phyloP scores from a whole-genome alignment of 139 green algal genomes.

The Trebouxia sp. region DNA sequence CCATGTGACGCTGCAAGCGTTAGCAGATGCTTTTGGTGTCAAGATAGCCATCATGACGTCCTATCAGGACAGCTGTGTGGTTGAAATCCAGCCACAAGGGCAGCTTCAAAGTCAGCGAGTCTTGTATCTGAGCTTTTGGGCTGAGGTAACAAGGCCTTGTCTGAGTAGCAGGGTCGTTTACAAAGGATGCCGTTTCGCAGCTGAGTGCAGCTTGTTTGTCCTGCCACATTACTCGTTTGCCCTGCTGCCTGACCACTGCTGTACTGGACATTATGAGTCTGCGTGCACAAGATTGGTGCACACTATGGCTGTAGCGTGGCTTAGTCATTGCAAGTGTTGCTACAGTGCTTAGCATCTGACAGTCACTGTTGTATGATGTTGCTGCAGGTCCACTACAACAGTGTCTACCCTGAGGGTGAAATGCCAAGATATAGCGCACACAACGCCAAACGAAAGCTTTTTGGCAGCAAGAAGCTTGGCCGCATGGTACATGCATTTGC shows the following conservation, averaged over 20 bases:
- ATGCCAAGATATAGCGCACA: neutral
- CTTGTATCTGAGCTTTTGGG: constrained; percentile 78
- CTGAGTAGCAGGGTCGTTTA: too few species aligned
- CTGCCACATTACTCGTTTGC: too few species aligned
- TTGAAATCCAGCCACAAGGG: constrained; percentile 62
- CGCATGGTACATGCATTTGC: constrained; percentile 31
- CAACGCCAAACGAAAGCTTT: constrained; percentile 33
- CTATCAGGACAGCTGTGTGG: constrained; percentile 57
- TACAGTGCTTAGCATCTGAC: too few species aligned
- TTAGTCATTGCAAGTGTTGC: too few species aligned
- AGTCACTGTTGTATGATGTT: too few species aligned
- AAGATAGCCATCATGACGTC: constrained; percentile 67
- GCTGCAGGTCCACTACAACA: constrained; percentile 69
- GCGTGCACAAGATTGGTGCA: too few species aligned
- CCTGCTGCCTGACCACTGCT: too few species aligned
- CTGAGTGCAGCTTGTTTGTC: too few species aligned
- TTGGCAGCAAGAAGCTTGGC: constrained; percentile 41
- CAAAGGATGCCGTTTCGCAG: too few species aligned
- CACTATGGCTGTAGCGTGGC: too few species aligned
- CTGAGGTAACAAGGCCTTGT: too few species aligned
- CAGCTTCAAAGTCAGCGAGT: constrained; percentile 26
- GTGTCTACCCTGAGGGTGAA: constrained; percentile 41
- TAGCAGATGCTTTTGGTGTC: constrained; percentile 60
- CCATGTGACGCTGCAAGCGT: constrained; percentile 77
- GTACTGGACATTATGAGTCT: too few species aligned